These are phyloP conservation scores for Endocladia muricata DNA, from an alignment of 31 red algal genomes.

Conservation along the genomic window DNA sequence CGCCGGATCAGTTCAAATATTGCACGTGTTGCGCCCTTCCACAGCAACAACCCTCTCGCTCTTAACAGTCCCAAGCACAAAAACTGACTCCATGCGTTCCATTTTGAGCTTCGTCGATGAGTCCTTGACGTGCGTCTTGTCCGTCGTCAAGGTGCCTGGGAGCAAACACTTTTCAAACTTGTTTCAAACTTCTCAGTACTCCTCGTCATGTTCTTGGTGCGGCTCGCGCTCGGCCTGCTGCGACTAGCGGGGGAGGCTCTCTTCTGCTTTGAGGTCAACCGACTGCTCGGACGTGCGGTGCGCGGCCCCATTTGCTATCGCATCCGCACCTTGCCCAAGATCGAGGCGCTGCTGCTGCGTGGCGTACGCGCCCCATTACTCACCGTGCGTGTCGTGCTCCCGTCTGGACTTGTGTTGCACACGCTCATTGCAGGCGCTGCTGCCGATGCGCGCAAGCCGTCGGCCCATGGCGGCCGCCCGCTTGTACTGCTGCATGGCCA, in stretches of 20 bases:
- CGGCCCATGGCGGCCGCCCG: neutral
- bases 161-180: no score
- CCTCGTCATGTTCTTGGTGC: neutral
- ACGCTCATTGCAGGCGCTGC: conserved; percentile 33
- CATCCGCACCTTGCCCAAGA: neutral
- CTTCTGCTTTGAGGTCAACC: conserved; percentile 50
- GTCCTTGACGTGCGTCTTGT: no score
- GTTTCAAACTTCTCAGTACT: no score
- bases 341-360: conserved; percentile 6
- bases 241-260: conserved; percentile 39
- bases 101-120: no score
- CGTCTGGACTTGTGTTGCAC: conserved; percentile 9
- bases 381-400: neutral
- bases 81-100: no score
- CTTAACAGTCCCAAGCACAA: no score
- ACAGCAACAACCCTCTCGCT: no score
- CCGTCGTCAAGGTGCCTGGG: no score
- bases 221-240: conserved; percentile 9
- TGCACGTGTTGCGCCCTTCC: no score
- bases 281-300: conserved; percentile 20
- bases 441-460: neutral
- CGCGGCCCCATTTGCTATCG: conserved; percentile 18
- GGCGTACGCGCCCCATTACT: neutral
- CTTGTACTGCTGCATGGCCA: conserved; percentile 89
- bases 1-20: no score